phyloP scores from a whole-genome alignment of 2,329 filamentous ascomycete genomes.

The Ceratocystis diversiconidia region DNA sequence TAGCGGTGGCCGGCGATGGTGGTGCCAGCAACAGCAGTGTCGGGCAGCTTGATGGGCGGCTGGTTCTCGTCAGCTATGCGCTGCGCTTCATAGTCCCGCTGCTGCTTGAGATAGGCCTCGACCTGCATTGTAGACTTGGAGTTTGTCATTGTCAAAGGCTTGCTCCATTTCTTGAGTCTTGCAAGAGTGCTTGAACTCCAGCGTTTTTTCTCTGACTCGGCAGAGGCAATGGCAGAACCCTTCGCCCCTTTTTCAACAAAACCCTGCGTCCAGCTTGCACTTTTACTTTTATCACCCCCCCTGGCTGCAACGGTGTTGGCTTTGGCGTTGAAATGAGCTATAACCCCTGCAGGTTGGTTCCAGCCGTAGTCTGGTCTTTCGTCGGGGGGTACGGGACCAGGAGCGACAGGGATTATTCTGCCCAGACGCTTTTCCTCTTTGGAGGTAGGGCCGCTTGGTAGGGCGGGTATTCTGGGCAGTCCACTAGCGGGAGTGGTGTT shows the following conservation, averaged over 20 bases:
- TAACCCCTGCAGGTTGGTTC: conserved; percentile 9
- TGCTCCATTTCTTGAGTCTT: conserved; percentile 12
- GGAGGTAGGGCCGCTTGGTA: conserved; percentile 3
- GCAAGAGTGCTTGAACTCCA: conserved; percentile 16
- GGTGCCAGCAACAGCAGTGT: conserved; percentile 40
- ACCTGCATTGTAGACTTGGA: conserved; percentile 12
- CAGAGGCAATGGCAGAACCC: neutral
- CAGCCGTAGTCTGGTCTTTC: conserved; percentile 18
- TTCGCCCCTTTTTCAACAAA: conserved; percentile 7
- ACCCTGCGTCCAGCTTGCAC: conserved; percentile 6
- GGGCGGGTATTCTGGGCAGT: neutral
- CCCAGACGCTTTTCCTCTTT: conserved; percentile 6
- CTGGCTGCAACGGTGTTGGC: neutral
- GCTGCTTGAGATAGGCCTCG: conserved; percentile 13
- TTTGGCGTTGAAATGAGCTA: neutral
- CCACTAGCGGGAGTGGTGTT: neutral
- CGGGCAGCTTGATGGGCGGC: conserved; percentile 33
- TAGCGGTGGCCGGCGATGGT: conserved; percentile 41
- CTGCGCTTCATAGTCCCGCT: conserved; percentile 20
- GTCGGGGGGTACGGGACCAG: conserved; percentile 10
- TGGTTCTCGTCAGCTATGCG: conserved; percentile 18
- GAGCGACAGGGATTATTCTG: conserved; percentile 14
- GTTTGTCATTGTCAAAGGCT: conserved; percentile 10
- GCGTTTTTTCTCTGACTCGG: conserved; percentile 13
- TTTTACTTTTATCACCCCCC: conserved; percentile 7